Percentiles rank a stretch among this genome's conserved stretches.
Conservation (phyloP, 2,329 filamentous ascomycete species). For the Fusarium chlamydosporum region DNA sequence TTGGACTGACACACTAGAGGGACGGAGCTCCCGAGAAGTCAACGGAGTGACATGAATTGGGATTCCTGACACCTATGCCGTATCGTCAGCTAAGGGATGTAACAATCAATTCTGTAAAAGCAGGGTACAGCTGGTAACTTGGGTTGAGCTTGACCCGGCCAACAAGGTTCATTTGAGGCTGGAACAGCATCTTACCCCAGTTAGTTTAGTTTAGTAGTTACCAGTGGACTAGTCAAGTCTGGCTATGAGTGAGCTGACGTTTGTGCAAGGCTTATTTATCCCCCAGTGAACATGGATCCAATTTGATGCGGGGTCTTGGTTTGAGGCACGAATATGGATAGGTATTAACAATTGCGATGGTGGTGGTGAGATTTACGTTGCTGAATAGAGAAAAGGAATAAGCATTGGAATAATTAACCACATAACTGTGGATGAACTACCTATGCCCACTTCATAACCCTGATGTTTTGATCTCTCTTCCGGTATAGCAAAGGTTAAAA, state of each 20-base stretch:
- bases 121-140: neutral
- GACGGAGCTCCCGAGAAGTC: too few species aligned
- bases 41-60: too few species aligned
- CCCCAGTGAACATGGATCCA: constrained; percentile 4
- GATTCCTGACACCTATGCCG: too few species aligned
- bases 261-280: constrained; percentile 9
- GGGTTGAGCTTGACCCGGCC: neutral
- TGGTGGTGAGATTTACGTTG: constrained; percentile 6
- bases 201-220: neutral
- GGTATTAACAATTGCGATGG: neutral
- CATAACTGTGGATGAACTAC: neutral
- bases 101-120: neutral
- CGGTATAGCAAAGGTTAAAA: constrained; percentile 2
- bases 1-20: too few species aligned
- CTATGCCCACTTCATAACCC: neutral
- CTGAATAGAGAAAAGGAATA: neutral
- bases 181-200: neutral
- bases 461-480: constrained; percentile 1
- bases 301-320: constrained; percentile 10
- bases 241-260: constrained; percentile 17
- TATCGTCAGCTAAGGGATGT: too few species aligned
- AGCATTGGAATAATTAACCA: neutral
- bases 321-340: neutral
- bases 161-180: constrained; percentile 9
- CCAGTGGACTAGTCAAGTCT: neutral